Conservation (phyloP, 768 basidiomycete genomes). For the Termitomyces sp. region DNA sequence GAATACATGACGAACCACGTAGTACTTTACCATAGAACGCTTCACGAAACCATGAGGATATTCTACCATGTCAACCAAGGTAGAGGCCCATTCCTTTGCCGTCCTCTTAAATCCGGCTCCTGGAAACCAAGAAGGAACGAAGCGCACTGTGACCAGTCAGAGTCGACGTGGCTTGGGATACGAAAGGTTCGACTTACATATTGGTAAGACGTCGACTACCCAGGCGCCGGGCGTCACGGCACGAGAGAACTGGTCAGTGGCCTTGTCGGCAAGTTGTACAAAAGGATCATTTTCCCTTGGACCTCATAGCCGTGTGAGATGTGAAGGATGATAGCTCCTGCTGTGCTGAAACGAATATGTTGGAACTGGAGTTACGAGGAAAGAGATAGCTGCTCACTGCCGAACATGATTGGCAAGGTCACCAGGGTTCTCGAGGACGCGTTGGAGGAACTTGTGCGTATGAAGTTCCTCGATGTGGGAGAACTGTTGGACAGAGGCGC, state of each 20-base stretch:
- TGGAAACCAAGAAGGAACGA: conserved; percentile 59
- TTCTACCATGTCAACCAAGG: conserved; percentile 47
- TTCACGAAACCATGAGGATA: conserved; percentile 52
- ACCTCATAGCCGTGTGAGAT: conserved; percentile 53
- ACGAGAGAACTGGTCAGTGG: background rate
- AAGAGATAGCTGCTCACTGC: conserved; percentile 25
- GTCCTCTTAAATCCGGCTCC: conserved; percentile 51
- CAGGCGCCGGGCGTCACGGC: background rate
- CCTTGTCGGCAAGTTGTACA: conserved; percentile 32
- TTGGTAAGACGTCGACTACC: background rate
- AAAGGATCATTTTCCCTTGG: conserved; percentile 43
- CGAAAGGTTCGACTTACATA: too few relatives aligned
- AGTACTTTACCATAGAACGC: conserved; percentile 36
- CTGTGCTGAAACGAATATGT: conserved; percentile 25
- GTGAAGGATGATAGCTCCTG: conserved; percentile 43
- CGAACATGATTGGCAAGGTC: conserved; percentile 40
- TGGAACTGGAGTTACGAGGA: too few relatives aligned
- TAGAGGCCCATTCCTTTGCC: conserved; percentile 46
- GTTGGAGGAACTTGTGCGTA: conserved; percentile 39
- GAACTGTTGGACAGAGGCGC: conserved; percentile 40
- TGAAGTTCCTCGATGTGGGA: conserved; percentile 37
- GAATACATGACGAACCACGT: background rate
- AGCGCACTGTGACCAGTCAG: conserved; percentile 32
- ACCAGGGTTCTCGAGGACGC: conserved; percentile 39
- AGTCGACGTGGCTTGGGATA: background rate